Base-by-base conservation (phyloP, 768 basidiomycete species). In the Thelephora aurantiotincta region DNA sequence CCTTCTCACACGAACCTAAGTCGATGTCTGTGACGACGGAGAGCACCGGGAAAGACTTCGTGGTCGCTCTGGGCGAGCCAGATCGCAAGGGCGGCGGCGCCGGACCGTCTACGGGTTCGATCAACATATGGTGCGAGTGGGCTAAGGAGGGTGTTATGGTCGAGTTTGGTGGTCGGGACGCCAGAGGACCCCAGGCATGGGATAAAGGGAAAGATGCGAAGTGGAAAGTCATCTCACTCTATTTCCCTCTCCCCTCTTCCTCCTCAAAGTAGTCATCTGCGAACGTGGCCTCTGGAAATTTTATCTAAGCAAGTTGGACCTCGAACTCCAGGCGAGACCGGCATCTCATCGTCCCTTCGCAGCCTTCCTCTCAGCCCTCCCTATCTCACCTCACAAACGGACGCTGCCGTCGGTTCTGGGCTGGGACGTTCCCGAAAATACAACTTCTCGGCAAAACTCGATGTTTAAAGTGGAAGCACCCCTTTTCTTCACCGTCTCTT, bases 91-190 rank as follows among this genome's bases (percentile, higher is more conserved):
- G 93, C 6, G 91, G 92, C 18, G 92, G 93, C 1, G 68, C 78
- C 7, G 88, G 88, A 0, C 87, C 88, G 11, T 82, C 81, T 18
- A 77, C 78, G 2, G 85, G 86, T 35, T 88, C 83, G 30, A 85
- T 94, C 54, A 82, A 81, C 23, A 89, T 94, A 54, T 96, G 90
- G 88, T 85, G 90, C 53, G 90, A 96, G 63, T 96, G 91, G 92
- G 71, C 77, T 22, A 73, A 67, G 54, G 74, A 81, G 51, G 88
- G 87, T 2, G 59, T 91, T 33, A 87, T 91, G 85, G 73, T 88
- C 11, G 88, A 91, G 56, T 87, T 88, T 59, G 86, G 83, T 0
- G 87, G 85, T 1, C 74, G 75, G 43, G 77, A 85, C 50, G 78
- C 82, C 11, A 74, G 73, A 49, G 87, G 88, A 1, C 81, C 84